Conservation (phyloP, 1,284 basidiomycete genomes). For the Inonotus hispidus region DNA sequence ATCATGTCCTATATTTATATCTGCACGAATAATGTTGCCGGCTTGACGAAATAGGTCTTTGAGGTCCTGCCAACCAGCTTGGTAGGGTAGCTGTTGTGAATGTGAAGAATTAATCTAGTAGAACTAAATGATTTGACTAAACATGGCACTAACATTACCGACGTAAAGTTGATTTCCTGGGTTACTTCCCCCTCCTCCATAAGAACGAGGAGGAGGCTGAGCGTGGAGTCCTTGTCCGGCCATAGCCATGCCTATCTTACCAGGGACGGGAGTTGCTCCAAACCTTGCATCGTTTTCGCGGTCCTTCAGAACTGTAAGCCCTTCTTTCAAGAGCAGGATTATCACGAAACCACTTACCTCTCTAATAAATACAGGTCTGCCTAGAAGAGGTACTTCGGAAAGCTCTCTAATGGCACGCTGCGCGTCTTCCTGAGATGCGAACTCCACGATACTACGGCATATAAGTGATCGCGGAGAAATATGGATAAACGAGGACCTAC, state of each 20-base stretch:
- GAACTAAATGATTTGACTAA: neutral
- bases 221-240: conserved; percentile 73
- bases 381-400: conserved; percentile 82
- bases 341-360: conserved; percentile 54
- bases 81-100: conserved; percentile 73
- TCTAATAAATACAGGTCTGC: conserved; percentile 92
- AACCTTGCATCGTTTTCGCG: conserved; percentile 94
- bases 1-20: conserved; percentile 89
- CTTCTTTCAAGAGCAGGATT: conserved; percentile 2
- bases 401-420: conserved; percentile 83
- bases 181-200: conserved; percentile 44
- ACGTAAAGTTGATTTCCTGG: conserved; percentile 89
- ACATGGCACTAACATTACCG: conserved; percentile 64
- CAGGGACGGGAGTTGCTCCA: conserved; percentile 87
- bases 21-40: conserved; percentile 90
- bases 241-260: conserved; percentile 90
- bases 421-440: conserved; percentile 77
- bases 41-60: conserved; percentile 96
- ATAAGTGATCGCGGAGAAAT: conserved; percentile 13
- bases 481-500: conserved; percentile 45
- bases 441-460: conserved; percentile 80
- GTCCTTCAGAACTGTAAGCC: conserved; percentile 54
- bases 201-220: conserved; percentile 66
- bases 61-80: conserved; percentile 97
- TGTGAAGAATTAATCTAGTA: neutral